Evolutionary conservation across 106 monocot genomes (phyloP).

Genomic region (Acorus calamus): DNA sequence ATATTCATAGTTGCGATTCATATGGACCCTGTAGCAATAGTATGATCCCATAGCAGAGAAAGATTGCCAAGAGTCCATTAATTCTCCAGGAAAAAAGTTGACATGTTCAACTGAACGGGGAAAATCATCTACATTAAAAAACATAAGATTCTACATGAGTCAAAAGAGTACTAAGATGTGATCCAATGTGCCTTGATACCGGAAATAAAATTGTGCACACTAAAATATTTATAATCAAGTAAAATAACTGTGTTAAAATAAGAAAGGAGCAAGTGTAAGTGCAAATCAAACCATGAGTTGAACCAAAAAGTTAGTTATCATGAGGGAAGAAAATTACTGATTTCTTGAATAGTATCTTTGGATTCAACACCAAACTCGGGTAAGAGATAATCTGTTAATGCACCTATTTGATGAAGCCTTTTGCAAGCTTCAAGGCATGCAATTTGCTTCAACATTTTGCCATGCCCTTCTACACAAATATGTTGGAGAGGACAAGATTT

Average conservation of each 20-base stretch:
- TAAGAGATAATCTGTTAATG: conserved; percentile 42
- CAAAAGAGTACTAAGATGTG: background rate
- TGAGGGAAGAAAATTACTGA: conserved; percentile 16
- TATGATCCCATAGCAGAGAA: conserved; percentile 38
- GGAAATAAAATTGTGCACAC: too few species aligned
- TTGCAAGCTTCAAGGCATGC: conserved; percentile 58
- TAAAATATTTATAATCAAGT: too few species aligned
- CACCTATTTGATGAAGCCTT: conserved; percentile 44
- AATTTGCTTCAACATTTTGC: conserved; percentile 20
- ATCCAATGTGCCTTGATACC: too few species aligned
- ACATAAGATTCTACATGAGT: background rate
- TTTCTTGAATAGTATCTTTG: conserved; percentile 17
- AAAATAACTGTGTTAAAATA: background rate
- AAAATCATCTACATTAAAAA: conserved; percentile 9
- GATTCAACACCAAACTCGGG: conserved; percentile 19
- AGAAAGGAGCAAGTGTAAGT: background rate
- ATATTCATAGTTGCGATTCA: conserved; percentile 11
- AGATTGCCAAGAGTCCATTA: conserved; percentile 44
- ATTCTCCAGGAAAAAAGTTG: conserved; percentile 37
- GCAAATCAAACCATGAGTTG: background rate
- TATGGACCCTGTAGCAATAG: conserved; percentile 40
- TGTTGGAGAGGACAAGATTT: conserved; percentile 32
- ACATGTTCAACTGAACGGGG: conserved; percentile 21
- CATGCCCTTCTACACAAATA: conserved; percentile 22
- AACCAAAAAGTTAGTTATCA: background rate